These are phyloP conservation scores for Podospora comata DNA, from an alignment of 495 filamentous ascomycete genomes.

Conservation along the genomic window DNA sequence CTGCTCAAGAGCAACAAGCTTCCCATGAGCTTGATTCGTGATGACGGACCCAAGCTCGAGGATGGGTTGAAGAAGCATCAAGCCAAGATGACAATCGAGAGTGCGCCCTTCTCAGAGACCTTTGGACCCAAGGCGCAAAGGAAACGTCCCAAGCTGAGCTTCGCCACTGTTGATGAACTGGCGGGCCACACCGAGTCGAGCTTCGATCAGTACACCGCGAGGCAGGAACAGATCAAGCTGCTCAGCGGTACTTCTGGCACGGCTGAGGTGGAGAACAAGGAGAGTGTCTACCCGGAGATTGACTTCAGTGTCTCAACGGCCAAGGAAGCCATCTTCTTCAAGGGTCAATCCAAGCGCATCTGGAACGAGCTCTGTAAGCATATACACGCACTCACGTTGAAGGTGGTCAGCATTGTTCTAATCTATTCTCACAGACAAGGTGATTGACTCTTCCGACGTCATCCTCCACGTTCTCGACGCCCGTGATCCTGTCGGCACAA, in stretches of 20 bases:
- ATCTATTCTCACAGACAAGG: conserved; percentile 54
- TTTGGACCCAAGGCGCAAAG: conserved; percentile 92
- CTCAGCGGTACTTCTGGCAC: conserved; percentile 62
- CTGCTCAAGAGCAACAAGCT: conserved; percentile 88
- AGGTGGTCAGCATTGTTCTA: conserved; percentile 6
- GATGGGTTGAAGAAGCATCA: conserved; percentile 88
- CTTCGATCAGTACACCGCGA: conserved; percentile 75
- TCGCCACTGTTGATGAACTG: conserved; percentile 75
- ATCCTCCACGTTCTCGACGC: conserved; percentile 94
- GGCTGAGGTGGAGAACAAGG: conserved; percentile 49
- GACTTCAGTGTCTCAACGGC: conserved; percentile 62
- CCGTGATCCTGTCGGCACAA: conserved; percentile 83
- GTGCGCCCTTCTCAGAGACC: conserved; percentile 77
- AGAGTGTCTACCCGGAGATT: conserved; percentile 41
- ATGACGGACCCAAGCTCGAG: conserved; percentile 46
- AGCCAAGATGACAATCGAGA: conserved; percentile 91
- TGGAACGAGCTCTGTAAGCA: conserved; percentile 89
- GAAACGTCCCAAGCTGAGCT: conserved; percentile 84
- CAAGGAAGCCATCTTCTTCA: conserved; percentile 84
- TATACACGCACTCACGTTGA: background rate
- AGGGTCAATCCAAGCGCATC: conserved; percentile 91
- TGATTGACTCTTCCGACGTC: conserved; percentile 95
- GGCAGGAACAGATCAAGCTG: conserved; percentile 66
- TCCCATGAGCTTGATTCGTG: conserved; percentile 39
- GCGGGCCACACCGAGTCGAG: conserved; percentile 72